These are phyloP conservation scores for Micractinium conductrix DNA, from an alignment of 139 green algal species.

Conservation along the genomic window DNA sequence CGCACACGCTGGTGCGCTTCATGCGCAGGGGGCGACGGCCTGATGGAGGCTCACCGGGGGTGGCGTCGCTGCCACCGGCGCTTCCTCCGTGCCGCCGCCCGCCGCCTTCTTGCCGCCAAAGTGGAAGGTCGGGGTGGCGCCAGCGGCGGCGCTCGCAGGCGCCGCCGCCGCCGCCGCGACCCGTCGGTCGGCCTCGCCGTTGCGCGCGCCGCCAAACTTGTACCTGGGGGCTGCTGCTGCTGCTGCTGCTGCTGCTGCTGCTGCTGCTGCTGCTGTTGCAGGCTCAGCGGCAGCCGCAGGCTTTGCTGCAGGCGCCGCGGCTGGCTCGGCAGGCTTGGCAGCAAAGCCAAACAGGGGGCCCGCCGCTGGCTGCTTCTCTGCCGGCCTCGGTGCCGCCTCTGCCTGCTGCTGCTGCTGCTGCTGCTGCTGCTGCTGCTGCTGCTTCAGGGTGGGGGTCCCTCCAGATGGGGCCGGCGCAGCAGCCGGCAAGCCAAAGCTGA, in stretches of 20 bases:
- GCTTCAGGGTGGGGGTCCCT: slow-evolving; percentile 13
- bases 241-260: background rate
- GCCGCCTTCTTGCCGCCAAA: slow-evolving; percentile 17
- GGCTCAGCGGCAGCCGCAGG: background rate
- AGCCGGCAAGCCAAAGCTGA: slow-evolving; percentile 20
- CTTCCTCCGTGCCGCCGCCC: background rate
- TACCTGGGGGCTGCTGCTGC: background rate
- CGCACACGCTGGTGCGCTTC: background rate
- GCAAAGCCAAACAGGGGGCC: slow-evolving; percentile 20
- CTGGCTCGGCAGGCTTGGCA: background rate
- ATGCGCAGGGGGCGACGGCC: too few relatives aligned
- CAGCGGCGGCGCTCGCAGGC: background rate
- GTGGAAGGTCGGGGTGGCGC: slow-evolving; percentile 4
- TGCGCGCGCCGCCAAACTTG: slow-evolving; percentile 27
- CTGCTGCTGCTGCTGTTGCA: background rate
- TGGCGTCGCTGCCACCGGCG: background rate
- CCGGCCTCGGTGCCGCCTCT: background rate
- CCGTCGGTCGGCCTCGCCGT: slow-evolving; percentile 3
- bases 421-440: background rate
- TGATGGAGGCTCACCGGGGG: background rate
- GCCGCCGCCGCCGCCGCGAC: slow-evolving; percentile 21
- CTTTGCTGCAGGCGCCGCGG: background rate
- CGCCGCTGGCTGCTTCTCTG: background rate
- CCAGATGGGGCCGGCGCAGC: background rate
- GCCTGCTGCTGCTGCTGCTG: background rate